Percentiles rank a stretch among this genome's conserved stretches.
Conservation (phyloP, 352 stramenopile genomes). For the Pythium oligandrum region DNA sequence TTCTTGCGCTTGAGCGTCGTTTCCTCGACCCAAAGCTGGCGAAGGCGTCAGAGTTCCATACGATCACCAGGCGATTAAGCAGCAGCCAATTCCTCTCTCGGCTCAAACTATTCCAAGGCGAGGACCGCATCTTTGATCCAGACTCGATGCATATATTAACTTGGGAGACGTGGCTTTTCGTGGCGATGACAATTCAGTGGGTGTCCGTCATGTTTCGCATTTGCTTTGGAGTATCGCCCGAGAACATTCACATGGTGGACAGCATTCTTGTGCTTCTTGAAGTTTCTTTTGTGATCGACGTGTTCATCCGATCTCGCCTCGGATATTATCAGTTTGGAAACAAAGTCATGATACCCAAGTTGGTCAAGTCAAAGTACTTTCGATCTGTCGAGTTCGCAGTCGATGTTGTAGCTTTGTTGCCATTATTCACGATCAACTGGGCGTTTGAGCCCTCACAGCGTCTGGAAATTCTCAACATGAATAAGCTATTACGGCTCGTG, state of each 20-base stretch:
- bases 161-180: constrained; percentile 59
- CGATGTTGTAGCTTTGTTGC: constrained; percentile 42
- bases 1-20: constrained; percentile 39
- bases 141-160: constrained; percentile 40
- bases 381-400: constrained; percentile 36
- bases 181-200: constrained; percentile 48
- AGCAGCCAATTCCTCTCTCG: constrained; percentile 1
- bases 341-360: constrained; percentile 48
- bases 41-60: constrained; percentile 28
- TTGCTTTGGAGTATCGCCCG: constrained; percentile 28
- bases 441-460: background rate
- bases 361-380: constrained; percentile 45
- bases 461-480: constrained; percentile 54
- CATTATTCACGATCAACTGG: constrained; percentile 51
- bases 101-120: background rate
- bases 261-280: constrained; percentile 36
- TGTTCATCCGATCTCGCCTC: constrained; percentile 43
- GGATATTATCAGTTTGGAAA: constrained; percentile 69
- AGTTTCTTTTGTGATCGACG: constrained; percentile 42
- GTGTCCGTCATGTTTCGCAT: constrained; percentile 39
- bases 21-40: constrained; percentile 49
- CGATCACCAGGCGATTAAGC: background rate
- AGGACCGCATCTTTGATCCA: constrained; percentile 36
- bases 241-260: constrained; percentile 12
- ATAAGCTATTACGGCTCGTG: constrained; percentile 51